Evolutionary conservation across 2,329 filamentous ascomycete genomes (phyloP).

Genomic region (Diaporthe helianthi): DNA sequence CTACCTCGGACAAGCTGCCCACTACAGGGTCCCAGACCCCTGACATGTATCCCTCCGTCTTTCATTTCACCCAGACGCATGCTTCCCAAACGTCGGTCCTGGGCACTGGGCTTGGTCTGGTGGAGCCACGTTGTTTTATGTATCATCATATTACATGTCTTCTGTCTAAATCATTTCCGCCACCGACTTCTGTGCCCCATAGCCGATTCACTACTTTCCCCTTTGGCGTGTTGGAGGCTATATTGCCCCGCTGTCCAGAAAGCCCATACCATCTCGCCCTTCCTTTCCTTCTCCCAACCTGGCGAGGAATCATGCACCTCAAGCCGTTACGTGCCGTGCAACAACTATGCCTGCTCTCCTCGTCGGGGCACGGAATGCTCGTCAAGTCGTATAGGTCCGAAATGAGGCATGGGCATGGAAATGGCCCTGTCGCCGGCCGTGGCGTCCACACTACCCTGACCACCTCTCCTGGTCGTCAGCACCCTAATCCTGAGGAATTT

Average conservation of each 20-base stretch:
- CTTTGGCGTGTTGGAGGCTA: slow-evolving; percentile 11
- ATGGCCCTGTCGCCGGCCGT: not conserved
- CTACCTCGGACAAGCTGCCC: not conserved
- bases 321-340: slow-evolving; percentile 10
- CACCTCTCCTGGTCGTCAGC: slow-evolving; percentile 7
- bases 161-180: slow-evolving; percentile 32
- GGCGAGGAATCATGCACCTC: slow-evolving; percentile 20
- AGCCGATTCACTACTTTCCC: slow-evolving; percentile 5
- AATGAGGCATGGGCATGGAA: not conserved
- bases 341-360: slow-evolving; percentile 13
- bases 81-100: slow-evolving; percentile 35
- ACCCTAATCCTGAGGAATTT: slow-evolving; percentile 16
- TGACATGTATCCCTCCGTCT: slow-evolving; percentile 30
- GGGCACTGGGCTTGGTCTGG: slow-evolving; percentile 33
- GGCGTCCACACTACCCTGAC: slow-evolving; percentile 1
- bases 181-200: slow-evolving; percentile 12
- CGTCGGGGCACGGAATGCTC: not conserved
- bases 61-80: slow-evolving; percentile 27
- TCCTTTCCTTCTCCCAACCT: not conserved
- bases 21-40: slow-evolving; percentile 9
- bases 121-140: slow-evolving; percentile 48
- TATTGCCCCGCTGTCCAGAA: not conserved
- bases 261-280: not conserved
- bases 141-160: slow-evolving; percentile 40
- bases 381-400: slow-evolving; percentile 8